Base-by-base conservation (phyloP, 2,329 filamentous ascomycete genomes). In the Xenoacremonium recifei region DNA sequence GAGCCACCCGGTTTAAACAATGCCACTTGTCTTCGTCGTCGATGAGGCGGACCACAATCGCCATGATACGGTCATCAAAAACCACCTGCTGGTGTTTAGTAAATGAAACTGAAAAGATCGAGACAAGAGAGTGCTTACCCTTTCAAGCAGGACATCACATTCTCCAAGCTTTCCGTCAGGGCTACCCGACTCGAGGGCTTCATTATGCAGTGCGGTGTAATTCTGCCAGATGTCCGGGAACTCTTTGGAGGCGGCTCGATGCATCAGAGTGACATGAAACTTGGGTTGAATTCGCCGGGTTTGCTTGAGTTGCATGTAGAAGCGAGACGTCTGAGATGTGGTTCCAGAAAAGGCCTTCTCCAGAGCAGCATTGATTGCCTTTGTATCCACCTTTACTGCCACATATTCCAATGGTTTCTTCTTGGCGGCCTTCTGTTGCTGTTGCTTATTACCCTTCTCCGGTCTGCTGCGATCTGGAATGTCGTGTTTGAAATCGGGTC, bases 201-300 rank as follows among this genome's bases (percentile, higher is more conserved):
- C 61, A 10, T 64, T 64, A 53, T 87, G 80, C 1, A 87, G 66
- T n/a, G 76, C 68, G 5, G 62, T 64, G 54, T 96, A 92, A 41
- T 75, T 77, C 40, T 84, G 69, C 93, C 93, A 99, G 40, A 92
- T 72, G 7, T 84, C 78, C 0, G 83, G 77, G 49, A 84, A 66
- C 21, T 84, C 68, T 30, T 73, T 72, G 9, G 80, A 70, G 3
- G 71, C 72, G 10, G 84, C 82, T 35, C 85, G 84, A 65, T 99
- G 93, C 63, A 96, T 89, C 29, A 99, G 77, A 0, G 93, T 99
- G 44, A 99, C 88, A 62, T 99, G 93, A 63, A 97, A 99, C 30
- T 83, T 76, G n/a, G 76, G 61, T 65, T 97, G 92, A 5, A 97
- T 69, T 40, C 93, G 87, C 16, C 84, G 77, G 3, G 75, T 77